A percentile compares a stretch with the other conserved stretches of the same genome.
Conservation (phyloP, 305 asterid species). For the Fraxinus platypoda region DNA sequence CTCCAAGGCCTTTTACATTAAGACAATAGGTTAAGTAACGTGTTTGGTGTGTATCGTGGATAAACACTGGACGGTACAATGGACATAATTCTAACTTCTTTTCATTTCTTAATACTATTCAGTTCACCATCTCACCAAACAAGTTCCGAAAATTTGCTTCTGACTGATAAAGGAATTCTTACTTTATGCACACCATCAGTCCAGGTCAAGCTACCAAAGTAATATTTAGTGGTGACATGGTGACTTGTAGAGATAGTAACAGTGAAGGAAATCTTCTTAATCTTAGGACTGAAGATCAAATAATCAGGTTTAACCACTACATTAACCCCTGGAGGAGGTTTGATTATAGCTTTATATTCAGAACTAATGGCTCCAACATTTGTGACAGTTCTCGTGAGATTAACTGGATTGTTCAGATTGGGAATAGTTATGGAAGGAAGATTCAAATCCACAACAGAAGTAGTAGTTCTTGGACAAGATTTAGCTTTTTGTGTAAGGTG, state of each 20-base stretch:
- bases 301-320: constrained; percentile 35
- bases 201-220: constrained; percentile 57
- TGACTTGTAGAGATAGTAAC: constrained; percentile 42
- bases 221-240: constrained; percentile 34
- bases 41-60: neutral
- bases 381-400: constrained; percentile 40
- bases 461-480: constrained; percentile 22
- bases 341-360: constrained; percentile 21
- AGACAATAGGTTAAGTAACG: neutral
- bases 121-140: neutral
- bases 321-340: constrained; percentile 25
- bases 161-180: constrained; percentile 43
- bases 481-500: constrained; percentile 30
- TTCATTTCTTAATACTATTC: neutral
- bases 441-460: constrained; percentile 39
- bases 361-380: constrained; percentile 43
- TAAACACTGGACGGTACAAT: neutral
- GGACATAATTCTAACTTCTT: neutral
- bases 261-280: constrained; percentile 35
- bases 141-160: constrained; percentile 33
- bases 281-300: constrained; percentile 33
- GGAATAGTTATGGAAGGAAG: constrained; percentile 49
- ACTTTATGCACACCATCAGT: constrained; percentile 43
- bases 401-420: constrained; percentile 26
- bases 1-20: neutral